Base-by-base conservation (phyloP, 2,329 filamentous ascomycete genomes). In the Monosporascus sp. region DNA sequence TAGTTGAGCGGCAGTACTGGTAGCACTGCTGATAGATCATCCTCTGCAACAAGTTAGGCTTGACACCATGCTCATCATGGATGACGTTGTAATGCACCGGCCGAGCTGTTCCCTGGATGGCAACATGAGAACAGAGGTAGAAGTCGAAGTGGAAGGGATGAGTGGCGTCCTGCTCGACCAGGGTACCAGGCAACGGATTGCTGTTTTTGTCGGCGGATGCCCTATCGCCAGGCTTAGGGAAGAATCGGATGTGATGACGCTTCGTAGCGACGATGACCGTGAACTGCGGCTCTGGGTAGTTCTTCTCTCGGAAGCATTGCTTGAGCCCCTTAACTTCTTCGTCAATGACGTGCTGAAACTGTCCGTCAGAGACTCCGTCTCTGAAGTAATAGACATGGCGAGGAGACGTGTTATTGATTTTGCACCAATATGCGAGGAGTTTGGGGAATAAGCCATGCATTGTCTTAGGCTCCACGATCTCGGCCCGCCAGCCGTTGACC, bases 11-110 rank as follows among this genome's bases (percentile, higher is more conserved):
- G 52, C 88, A 86, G 66, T 96, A 99, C 52, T 96, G 91, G 71
- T 96, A 99, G 45, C 88, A 96, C 58, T 97, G 91, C 61, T 96
- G 88, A 64, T 97, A 97, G 22, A 97, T 87, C 82, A 97, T 88
- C 52, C 86, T 86, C 64, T 96, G 89, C 0, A 99, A 76, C 2
- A 86, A 79, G 43, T 89, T 84, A 0, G 86, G 78, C 1, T 78
- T 69, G 63, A 90, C 80, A 2, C 80, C 76, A 50, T 86, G 83
- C 69, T 97, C 91, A 66, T 99, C 94, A 47, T 88, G 68, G 22
- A 99, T 84, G 16, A 97, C 87, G 57, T 93, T 88, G 70, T 99
- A 99, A 64, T 96, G 91, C 0, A 95, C 91, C 0, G 94, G 94
- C 2, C 94, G 85, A 19, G 94, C 88, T 1, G 94, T 99, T 24